phyloP scores from a whole-genome alignment of 2,329 filamentous ascomycete genomes.

The Colletotrichum plurivorum region DNA sequence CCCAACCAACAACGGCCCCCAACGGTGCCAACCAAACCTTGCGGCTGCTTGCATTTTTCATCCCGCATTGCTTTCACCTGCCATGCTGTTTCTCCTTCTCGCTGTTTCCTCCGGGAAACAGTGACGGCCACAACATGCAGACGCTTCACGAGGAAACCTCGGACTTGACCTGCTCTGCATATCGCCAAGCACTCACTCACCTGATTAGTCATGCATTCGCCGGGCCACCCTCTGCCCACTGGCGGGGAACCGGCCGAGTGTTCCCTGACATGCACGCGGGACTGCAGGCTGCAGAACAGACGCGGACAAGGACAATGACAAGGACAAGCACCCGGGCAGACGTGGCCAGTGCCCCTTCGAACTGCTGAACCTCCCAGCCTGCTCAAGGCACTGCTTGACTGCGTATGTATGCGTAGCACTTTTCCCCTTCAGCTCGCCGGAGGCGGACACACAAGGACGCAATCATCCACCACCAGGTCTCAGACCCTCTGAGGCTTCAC shows the following conservation, averaged over 20 bases:
- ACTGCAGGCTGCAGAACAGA: no score
- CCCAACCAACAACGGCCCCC: no score
- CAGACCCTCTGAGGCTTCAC: neutral
- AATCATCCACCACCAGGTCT: slow-evolving; percentile 11
- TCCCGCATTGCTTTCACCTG: neutral
- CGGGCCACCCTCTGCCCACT: slow-evolving; percentile 20
- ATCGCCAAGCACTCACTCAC: neutral
- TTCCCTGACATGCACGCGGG: neutral
- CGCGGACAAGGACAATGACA: no score
- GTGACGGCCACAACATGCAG: neutral
- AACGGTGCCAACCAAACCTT: no score
- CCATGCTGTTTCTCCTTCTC: neutral
- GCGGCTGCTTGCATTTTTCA: slow-evolving; percentile 14
- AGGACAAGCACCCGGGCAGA: neutral
- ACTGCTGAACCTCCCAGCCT: neutral
- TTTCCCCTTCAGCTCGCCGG: slow-evolving; percentile 18
- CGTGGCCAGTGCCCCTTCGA: neutral
- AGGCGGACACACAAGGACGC: slow-evolving; percentile 20
- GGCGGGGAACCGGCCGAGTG: slow-evolving; percentile 23
- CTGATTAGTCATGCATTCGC: slow-evolving; percentile 12
- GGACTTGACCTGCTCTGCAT: neutral
- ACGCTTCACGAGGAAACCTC: neutral
- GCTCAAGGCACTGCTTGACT: no score
- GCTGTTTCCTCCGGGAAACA: neutral
- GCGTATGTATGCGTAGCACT: no score